phyloP scores from a whole-genome alignment of 176 grass and related monocot species.

The Zoysia japonica region DNA sequence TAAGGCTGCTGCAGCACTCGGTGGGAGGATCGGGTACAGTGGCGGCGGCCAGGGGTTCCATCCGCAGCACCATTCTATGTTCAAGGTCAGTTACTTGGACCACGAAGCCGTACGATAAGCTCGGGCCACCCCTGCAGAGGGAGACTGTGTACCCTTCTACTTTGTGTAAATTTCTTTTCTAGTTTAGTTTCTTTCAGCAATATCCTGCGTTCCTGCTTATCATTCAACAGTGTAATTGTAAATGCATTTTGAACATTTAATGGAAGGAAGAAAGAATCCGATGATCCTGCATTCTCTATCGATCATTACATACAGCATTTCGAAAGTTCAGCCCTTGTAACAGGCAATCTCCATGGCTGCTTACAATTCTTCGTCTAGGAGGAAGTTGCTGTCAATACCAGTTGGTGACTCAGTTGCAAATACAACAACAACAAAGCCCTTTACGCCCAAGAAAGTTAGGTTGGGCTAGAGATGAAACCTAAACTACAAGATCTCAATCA shows the following conservation, averaged over 20 bases:
- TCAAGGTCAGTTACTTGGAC: constrained; percentile 86
- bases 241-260: constrained; percentile 51
- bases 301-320: constrained; percentile 33
- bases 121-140: constrained; percentile 55
- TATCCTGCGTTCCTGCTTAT: constrained; percentile 35
- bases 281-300: constrained; percentile 33
- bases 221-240: constrained; percentile 54
- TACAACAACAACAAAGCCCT: background rate
- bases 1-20: constrained; percentile 36
- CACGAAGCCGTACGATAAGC: constrained; percentile 52
- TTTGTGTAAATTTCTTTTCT: constrained; percentile 46
- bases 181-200: constrained; percentile 45
- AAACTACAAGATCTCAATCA: background rate
- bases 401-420: constrained; percentile 4
- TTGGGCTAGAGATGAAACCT: background rate
- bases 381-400: constrained; percentile 13
- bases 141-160: constrained; percentile 50
- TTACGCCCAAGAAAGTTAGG: background rate
- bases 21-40: constrained; percentile 72
- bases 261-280: constrained; percentile 38
- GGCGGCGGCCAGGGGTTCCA: constrained; percentile 70
- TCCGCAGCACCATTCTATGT: constrained; percentile 89
- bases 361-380: constrained; percentile 18
- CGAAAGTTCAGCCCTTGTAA: constrained; percentile 22
- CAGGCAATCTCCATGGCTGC: background rate